Evolutionary conservation across 768 basidiomycete genomes (phyloP).

Genomic region (Holtermanniella nyarrowii): DNA sequence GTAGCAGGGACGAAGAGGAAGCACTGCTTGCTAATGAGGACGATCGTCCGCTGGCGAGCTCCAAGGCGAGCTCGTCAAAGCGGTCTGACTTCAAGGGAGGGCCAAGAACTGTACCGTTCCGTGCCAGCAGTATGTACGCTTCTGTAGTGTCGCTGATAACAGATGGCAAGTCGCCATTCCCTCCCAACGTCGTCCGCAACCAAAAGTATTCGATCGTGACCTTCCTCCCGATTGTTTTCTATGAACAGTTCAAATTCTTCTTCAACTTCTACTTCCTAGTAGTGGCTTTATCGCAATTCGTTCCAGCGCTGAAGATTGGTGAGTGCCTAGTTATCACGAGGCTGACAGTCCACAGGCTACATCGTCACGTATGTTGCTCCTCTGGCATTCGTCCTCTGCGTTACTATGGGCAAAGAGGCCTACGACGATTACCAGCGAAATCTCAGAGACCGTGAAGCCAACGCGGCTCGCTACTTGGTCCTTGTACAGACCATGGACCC

Average conservation of each 20-base stretch:
- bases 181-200: conserved; percentile 87
- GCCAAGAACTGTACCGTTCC: too few relatives aligned
- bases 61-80: too few relatives aligned
- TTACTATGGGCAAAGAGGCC: conserved; percentile 98
- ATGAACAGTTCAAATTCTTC: conserved; percentile 99
- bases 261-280: conserved; percentile 98
- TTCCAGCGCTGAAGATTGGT: conserved; percentile 95
- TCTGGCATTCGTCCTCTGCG: conserved; percentile 81
- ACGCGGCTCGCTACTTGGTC: conserved; percentile 80
- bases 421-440: conserved; percentile 96
- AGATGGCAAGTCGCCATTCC: conserved; percentile 33
- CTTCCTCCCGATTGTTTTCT: conserved; percentile 95
- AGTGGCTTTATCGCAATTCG: conserved; percentile 89
- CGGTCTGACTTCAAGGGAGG: too few relatives aligned
- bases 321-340: conserved; percentile 23
- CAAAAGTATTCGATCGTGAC: conserved; percentile 96
- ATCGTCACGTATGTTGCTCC: conserved; percentile 93
- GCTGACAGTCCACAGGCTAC: conserved; percentile 53
- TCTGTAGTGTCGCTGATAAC: background rate
- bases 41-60: too few relatives aligned
- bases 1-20: too few relatives aligned
- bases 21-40: too few relatives aligned
- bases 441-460: conserved; percentile 84
- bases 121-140: conserved; percentile 4
- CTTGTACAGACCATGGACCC: conserved; percentile 48